Evolutionary conservation across 805 yeast genomes (phyloP).

Genomic region (Metschnikowia baotianmanensis): DNA sequence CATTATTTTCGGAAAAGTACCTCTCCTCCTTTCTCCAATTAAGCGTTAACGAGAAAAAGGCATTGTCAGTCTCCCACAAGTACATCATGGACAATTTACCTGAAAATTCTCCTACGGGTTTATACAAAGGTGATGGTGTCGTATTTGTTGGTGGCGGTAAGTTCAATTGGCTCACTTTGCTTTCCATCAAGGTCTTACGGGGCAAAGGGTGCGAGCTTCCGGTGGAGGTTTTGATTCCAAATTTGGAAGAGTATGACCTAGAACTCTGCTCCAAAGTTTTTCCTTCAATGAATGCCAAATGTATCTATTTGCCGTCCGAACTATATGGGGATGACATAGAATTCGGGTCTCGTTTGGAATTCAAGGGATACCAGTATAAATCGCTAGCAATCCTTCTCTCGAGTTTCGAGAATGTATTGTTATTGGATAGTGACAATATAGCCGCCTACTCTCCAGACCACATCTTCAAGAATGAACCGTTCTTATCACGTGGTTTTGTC

Average conservation of each 20-base stretch:
- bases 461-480: constrained; percentile 58
- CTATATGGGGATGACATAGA: constrained; percentile 23
- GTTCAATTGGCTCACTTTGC: constrained; percentile 66
- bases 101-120: constrained; percentile 33
- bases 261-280: constrained; percentile 47
- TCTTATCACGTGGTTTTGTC: constrained; percentile 50
- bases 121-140: constrained; percentile 51
- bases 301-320: constrained; percentile 36
- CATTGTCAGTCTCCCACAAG: constrained; percentile 48
- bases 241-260: constrained; percentile 64
- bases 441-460: constrained; percentile 65
- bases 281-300: constrained; percentile 38
- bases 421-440: constrained; percentile 74
- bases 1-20: constrained; percentile 51
- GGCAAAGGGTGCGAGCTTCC: constrained; percentile 68
- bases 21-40: constrained; percentile 49
- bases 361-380: constrained; percentile 44
- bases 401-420: constrained; percentile 65
- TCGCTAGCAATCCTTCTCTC: constrained; percentile 40
- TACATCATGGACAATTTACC: constrained; percentile 45
- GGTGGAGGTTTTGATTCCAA: constrained; percentile 79
- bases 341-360: constrained; percentile 31
- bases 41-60: constrained; percentile 38
- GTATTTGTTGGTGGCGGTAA: constrained; percentile 81
- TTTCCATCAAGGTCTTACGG: constrained; percentile 64